Conservation (phyloP, 768 basidiomycete genomes). For the Boletus reticuloceps region DNA sequence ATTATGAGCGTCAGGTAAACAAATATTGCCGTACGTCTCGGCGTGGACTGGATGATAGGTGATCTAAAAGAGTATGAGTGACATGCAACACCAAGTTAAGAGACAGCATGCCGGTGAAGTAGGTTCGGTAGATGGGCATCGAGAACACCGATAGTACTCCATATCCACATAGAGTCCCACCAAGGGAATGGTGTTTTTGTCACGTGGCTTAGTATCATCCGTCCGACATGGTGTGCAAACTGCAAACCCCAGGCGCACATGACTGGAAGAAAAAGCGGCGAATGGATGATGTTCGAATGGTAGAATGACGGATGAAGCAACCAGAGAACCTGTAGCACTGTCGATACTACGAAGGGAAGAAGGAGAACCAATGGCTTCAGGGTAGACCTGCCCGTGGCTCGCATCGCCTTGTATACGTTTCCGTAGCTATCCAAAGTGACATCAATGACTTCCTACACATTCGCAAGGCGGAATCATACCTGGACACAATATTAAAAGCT, state of each 20-base stretch:
- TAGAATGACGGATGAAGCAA: conserved; percentile 65
- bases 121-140: conserved; percentile 80
- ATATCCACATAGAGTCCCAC: conserved; percentile 87
- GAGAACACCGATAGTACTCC: conserved; percentile 70
- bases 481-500: conserved; percentile 75
- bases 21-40: conserved; percentile 60
- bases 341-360: conserved; percentile 74
- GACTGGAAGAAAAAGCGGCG: conserved; percentile 81
- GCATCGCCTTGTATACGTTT: conserved; percentile 73
- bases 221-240: conserved; percentile 66
- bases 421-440: conserved; percentile 49
- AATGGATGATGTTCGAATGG: conserved; percentile 69
- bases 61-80: conserved; percentile 35
- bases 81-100: conserved; percentile 2
- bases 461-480: conserved; percentile 35
- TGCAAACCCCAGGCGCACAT: conserved; percentile 95
- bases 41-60: conserved; percentile 71
- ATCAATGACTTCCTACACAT: conserved; percentile 2
- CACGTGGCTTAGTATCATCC: conserved; percentile 92
- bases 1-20: conserved; percentile 68
- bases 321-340: conserved; percentile 77
- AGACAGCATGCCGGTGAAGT: conserved; percentile 59
- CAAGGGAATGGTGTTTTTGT: conserved; percentile 80
- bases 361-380: conserved; percentile 67
- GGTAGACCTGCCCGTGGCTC: conserved; percentile 40